Percentiles rank a stretch among this genome's conserved stretches.
Conservation (phyloP, 495 filamentous ascomycete species). For the Penicillium odoratum region DNA sequence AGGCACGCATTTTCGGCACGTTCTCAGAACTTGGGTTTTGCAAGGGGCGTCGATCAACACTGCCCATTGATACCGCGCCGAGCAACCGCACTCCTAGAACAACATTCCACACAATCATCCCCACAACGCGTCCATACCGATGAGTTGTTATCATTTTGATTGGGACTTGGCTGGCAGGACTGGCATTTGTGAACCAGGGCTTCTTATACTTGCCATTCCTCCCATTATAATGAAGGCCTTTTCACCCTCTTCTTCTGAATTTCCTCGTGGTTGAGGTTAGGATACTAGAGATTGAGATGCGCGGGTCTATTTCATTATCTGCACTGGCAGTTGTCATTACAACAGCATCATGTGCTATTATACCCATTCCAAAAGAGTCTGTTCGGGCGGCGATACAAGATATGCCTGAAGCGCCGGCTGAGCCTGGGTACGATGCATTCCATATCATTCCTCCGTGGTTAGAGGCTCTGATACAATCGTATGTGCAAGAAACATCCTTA, state of each 20-base stretch:
- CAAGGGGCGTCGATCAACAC: constrained; percentile 1
- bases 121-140: not conserved
- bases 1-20: not conserved
- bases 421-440: not conserved
- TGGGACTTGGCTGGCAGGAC: not conserved
- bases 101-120: constrained; percentile 2
- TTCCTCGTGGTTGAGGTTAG: not conserved
- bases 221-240: not conserved
- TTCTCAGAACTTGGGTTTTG: not conserved
- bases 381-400: not conserved
- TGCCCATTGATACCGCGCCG: not conserved
- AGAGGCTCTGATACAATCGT: not conserved
- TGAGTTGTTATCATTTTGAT: not conserved
- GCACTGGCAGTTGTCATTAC: constrained; percentile 15
- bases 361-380: constrained; percentile 9
- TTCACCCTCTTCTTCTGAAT: too few species aligned
- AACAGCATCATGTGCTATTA: constrained; percentile 15
- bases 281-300: constrained; percentile 18
- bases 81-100: not conserved
- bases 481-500: not conserved
- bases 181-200: not conserved
- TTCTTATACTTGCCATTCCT: not conserved
- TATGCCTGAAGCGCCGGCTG: not conserved
- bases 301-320: constrained; percentile 12
- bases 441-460: constrained; percentile 9